These are phyloP conservation scores for Trebouxiophyceae sp. DNA, from an alignment of 163 green algal species.

Conservation along the genomic window DNA sequence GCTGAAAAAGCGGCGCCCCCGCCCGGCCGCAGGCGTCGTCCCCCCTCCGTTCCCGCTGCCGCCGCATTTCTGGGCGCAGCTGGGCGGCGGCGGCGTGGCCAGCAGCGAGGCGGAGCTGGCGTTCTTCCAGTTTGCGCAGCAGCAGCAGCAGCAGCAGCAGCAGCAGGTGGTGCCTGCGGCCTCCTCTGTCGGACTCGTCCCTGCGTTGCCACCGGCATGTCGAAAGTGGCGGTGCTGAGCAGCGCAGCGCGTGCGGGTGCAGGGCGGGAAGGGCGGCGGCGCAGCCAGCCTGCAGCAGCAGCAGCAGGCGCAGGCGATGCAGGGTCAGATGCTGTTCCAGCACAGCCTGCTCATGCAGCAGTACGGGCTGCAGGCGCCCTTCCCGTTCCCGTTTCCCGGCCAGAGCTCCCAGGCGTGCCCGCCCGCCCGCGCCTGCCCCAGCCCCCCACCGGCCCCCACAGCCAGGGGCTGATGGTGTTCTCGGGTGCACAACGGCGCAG, in stretches of 20 bases:
- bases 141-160: no score
- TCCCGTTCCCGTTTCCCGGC: background rate
- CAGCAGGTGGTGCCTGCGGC: no score
- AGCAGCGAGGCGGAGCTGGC: slow-evolving; percentile 3
- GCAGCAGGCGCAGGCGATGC: slow-evolving; percentile 10
- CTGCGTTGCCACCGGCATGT: no score
- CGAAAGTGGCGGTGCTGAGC: no score
- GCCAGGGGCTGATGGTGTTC: background rate
- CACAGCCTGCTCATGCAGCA: slow-evolving; percentile 1
- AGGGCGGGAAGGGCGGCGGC: background rate
- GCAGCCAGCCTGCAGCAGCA: background rate
- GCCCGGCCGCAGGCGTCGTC: no score
- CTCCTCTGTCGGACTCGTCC: background rate
- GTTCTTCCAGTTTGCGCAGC: background rate
- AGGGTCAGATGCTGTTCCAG: background rate
- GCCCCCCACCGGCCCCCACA: background rate
- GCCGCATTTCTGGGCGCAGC: background rate
- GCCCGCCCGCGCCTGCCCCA: no score
- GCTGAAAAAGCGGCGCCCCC: no score
- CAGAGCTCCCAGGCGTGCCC: background rate
- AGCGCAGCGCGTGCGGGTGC: no score
- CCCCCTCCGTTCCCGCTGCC: background rate
- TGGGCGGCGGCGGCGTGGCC: background rate
- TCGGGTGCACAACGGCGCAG: no score
- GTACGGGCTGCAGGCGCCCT: background rate